Percentiles rank a stretch among this genome's conserved stretches.
Evolutionary conservation across 306 rosid species (phyloP).

Genomic region (Prunus padus): DNA sequence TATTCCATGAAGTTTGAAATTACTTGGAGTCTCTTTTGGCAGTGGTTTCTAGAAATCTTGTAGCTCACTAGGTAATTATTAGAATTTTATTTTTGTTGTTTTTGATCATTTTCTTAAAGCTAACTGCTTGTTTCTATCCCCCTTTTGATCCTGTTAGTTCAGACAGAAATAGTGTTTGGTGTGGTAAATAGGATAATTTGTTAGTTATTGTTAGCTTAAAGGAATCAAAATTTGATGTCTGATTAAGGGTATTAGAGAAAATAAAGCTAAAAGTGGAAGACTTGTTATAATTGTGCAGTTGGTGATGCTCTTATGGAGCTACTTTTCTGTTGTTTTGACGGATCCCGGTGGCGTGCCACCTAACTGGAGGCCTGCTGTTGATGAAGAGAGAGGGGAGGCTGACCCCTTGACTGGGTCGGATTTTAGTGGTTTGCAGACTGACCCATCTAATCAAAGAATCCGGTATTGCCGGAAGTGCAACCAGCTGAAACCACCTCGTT

Average conservation of each 20-base stretch:
- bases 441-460: slow-evolving; percentile 52
- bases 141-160: background rate
- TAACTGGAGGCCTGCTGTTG: slow-evolving; percentile 83
- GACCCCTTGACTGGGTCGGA: slow-evolving; percentile 76
- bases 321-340: slow-evolving; percentile 86
- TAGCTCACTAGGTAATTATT: background rate
- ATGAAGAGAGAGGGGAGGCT: slow-evolving; percentile 92
- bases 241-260: slow-evolving; percentile 13
- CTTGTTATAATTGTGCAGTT: slow-evolving; percentile 55
- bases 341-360: slow-evolving; percentile 95
- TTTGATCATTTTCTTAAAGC: background rate
- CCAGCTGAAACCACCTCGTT: slow-evolving; percentile 86
- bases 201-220: background rate
- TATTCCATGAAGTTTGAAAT: background rate
- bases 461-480: slow-evolving; percentile 88
- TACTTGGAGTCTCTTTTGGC: slow-evolving; percentile 4
- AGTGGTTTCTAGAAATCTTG: background rate
- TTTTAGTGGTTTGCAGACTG: slow-evolving; percentile 43
- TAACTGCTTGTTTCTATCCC: background rate
- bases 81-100: background rate
- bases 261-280: slow-evolving; percentile 19
- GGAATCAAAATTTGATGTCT: background rate
- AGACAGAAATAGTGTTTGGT: background rate
- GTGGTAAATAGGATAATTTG: background rate
- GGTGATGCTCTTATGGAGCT: slow-evolving; percentile 96